These are phyloP conservation scores for Cytospora mali DNA, from an alignment of 2,329 filamentous ascomycete species.

Conservation along the genomic window DNA sequence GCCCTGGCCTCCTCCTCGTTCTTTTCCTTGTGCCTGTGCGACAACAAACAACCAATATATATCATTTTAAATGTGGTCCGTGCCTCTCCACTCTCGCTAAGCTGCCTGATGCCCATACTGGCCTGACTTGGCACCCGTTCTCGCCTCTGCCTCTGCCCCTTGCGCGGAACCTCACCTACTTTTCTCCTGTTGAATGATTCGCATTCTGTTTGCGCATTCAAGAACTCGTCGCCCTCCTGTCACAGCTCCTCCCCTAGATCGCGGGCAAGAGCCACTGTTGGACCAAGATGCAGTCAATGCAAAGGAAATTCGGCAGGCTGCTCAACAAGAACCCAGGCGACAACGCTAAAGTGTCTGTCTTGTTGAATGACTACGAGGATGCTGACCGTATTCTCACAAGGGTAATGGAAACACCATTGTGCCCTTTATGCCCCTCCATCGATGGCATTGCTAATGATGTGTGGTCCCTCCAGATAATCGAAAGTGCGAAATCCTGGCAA, in stretches of 20 bases:
- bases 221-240: background rate
- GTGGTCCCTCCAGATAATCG: constrained; percentile 67
- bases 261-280: constrained; percentile 21
- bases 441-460: background rate
- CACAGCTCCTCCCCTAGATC: constrained; percentile 4
- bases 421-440: background rate
- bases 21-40: background rate
- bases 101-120: constrained; percentile 7
- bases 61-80: constrained; percentile 20
- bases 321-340: constrained; percentile 70
- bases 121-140: background rate
- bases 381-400: constrained; percentile 73
- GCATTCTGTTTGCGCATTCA: background rate
- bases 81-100: constrained; percentile 12
- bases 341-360: constrained; percentile 72
- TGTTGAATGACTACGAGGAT: constrained; percentile 80
- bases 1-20: constrained; percentile 9
- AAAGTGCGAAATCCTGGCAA: constrained; percentile 74
- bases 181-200: background rate
- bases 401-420: constrained; percentile 48
- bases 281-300: constrained; percentile 67
- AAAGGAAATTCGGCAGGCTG: constrained; percentile 74
- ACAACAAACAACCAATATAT: constrained; percentile 3
- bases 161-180: background rate
- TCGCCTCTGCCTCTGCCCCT: background rate